phyloP scores from a whole-genome alignment of 352 stramenopile genomes.

The Pseudoperonospora humuli region DNA sequence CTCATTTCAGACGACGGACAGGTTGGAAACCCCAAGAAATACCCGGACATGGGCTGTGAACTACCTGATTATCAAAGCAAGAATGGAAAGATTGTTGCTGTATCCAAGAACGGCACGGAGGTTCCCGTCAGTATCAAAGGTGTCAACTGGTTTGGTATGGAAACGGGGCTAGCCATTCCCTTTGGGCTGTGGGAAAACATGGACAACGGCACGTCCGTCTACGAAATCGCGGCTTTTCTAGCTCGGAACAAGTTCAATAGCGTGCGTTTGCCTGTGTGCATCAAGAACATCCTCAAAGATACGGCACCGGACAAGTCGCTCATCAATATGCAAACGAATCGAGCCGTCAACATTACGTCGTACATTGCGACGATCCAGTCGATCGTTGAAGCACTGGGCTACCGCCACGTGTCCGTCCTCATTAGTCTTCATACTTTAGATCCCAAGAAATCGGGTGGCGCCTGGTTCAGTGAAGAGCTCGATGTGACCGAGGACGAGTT shows the following conservation, averaged over 20 bases:
- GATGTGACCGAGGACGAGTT: slow-evolving; percentile 50
- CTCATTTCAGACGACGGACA: slow-evolving; percentile 45
- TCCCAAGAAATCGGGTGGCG: slow-evolving; percentile 36
- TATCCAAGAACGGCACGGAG: slow-evolving; percentile 49
- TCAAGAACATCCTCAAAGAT: slow-evolving; percentile 50
- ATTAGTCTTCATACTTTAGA: slow-evolving; percentile 63
- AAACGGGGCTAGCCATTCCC: slow-evolving; percentile 44
- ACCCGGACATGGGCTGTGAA: slow-evolving; percentile 42
- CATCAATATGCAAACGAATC: slow-evolving; percentile 59
- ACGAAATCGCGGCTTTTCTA: slow-evolving; percentile 54
- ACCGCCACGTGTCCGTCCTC: slow-evolving; percentile 48
- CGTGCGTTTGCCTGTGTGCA: slow-evolving; percentile 48
- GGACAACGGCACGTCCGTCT: slow-evolving; percentile 52
- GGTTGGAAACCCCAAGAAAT: slow-evolving; percentile 46
- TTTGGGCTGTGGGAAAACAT: slow-evolving; percentile 68
- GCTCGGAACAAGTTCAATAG: slow-evolving; percentile 65
- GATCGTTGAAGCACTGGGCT: slow-evolving; percentile 47
- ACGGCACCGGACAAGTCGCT: slow-evolving; percentile 35
- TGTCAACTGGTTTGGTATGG: slow-evolving; percentile 74
- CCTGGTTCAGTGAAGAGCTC: slow-evolving; percentile 47
- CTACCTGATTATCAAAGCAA: slow-evolving; percentile 59
- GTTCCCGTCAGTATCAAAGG: slow-evolving; percentile 49
- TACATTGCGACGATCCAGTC: slow-evolving; percentile 55
- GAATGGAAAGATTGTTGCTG: slow-evolving; percentile 35
- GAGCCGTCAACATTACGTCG: slow-evolving; percentile 46